These are phyloP conservation scores for Arctium minus DNA, from an alignment of 129 eudicot species.

Conservation along the genomic window DNA sequence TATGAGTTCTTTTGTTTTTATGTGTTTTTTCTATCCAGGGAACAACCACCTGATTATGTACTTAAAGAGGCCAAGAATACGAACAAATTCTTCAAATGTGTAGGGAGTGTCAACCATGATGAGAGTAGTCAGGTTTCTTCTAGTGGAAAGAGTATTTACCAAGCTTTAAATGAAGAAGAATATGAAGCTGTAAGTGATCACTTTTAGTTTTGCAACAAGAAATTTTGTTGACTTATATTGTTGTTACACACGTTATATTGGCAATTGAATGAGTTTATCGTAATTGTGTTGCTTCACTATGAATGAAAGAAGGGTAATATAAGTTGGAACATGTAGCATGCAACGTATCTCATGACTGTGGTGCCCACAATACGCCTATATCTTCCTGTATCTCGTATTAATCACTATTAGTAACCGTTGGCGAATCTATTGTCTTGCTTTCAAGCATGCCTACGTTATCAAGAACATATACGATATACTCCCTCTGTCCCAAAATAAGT, in stretches of 20 bases:
- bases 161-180: slow-evolving; percentile 80
- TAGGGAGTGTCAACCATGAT: slow-evolving; percentile 60
- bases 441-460: too few relatives aligned
- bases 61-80: slow-evolving; percentile 86
- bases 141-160: slow-evolving; percentile 62
- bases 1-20: slow-evolving; percentile 2
- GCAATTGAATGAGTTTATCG: not conserved
- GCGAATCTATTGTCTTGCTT: too few relatives aligned
- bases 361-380: too few relatives aligned
- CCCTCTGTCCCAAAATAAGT: too few relatives aligned
- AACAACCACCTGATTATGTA: slow-evolving; percentile 93
- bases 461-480: too few relatives aligned
- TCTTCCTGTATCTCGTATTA: too few relatives aligned
- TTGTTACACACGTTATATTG: not conserved
- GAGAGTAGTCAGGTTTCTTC: slow-evolving; percentile 44
- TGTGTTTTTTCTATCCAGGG: slow-evolving; percentile 43
- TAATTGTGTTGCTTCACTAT: not conserved
- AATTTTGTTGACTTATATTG: not conserved
- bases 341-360: too few relatives aligned
- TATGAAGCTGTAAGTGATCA: slow-evolving; percentile 74
- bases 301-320: not conserved
- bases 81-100: slow-evolving; percentile 79
- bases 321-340: not conserved
- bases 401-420: too few relatives aligned
- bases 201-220: not conserved